phyloP scores from a whole-genome alignment of 768 basidiomycete genomes.

The Pseudohyphozyma bogoriensis region DNA sequence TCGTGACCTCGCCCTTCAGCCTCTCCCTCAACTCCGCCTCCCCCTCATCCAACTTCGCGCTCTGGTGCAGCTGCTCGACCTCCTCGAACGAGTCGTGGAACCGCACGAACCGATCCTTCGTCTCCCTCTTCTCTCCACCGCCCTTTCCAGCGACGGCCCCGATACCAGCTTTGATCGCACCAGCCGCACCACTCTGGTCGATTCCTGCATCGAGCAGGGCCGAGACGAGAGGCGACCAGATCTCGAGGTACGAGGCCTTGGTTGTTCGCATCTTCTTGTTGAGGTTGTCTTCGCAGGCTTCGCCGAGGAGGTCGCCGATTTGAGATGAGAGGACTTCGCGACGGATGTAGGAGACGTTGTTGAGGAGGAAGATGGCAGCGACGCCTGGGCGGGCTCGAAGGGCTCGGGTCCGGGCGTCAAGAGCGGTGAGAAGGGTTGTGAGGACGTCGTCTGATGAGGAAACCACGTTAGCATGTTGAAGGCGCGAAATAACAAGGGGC shows the following conservation, averaged over 20 bases:
- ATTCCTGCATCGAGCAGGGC: conserved; percentile 31
- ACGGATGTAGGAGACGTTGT: conserved; percentile 32
- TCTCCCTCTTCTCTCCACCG: conserved; percentile 27
- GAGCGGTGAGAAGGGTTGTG: conserved; percentile 16
- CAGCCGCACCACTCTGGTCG: conserved; percentile 27
- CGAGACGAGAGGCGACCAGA: conserved; percentile 31
- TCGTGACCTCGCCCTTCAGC: conserved; percentile 31
- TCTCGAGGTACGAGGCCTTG: conserved; percentile 31
- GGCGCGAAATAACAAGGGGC: background rate
- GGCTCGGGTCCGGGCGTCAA: conserved; percentile 22
- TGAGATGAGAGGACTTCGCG: conserved; percentile 27
- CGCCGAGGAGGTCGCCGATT: conserved; percentile 29
- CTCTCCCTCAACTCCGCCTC: conserved; percentile 29
- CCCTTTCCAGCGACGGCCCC: conserved; percentile 23
- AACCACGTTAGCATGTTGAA: background rate
- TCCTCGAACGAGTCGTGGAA: conserved; percentile 34
- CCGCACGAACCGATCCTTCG: conserved; percentile 32
- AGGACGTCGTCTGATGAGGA: conserved; percentile 28
- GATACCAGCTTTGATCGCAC: conserved; percentile 27
- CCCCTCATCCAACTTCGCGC: conserved; percentile 22
- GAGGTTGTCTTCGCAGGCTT: conserved; percentile 27
- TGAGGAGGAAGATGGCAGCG: conserved; percentile 31
- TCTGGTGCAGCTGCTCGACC: conserved; percentile 26
- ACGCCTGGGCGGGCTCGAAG: conserved; percentile 16
- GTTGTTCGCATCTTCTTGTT: conserved; percentile 30